Base-by-base conservation (phyloP, 371 early-diverging fungal genomes). In the Lichtheimia ornata region DNA sequence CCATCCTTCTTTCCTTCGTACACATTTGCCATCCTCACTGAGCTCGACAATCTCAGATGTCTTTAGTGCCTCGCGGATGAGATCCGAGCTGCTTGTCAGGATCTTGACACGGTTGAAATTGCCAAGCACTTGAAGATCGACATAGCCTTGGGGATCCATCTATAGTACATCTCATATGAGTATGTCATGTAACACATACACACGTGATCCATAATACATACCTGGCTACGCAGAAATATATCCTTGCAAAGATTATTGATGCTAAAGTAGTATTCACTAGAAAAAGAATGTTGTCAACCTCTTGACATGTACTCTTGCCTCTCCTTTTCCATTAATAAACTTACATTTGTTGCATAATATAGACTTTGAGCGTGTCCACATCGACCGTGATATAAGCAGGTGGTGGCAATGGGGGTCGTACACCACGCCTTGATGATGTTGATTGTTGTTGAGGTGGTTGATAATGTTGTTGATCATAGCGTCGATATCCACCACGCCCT, bases 231-330 rank as follows among this genome's bases (percentile, higher is more conserved):
- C 81, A 97, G 90, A 72, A 85, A 96, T 14, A 95, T 77, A 69
- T 97, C 98, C 57, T 91, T 90, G 85, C 94, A 93, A 56, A 97
- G 74, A 71, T 97, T 97, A 54, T 96, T 95, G 54, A 94, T 85
- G 59, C 95, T 94, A 63, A 97, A 97, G 82, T 97, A 97, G 75
- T 93, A 91, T 62, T 93, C 93, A 71, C 59, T 59, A 50, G 24
- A n/a, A 59, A 30, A 17, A 22, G 4, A 1, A 15, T 17, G 4
- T 58, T 50, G 40, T 30, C 35, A 44, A 35, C 9, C 14, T 17
- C 14, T 47, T 22, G 47, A 47, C 5, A 14, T 43, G 44, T 43
- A 2, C 11, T 5, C 47, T n/a, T 18, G 47, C 0, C 5, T 22
- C 47, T 17, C 17, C 2, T 47, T 47, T 47, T 17, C 27, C 15